A percentile compares a stretch with the other conserved stretches of the same genome.
These are phyloP conservation scores for Claviceps sp. DNA, from an alignment of 2,329 filamentous ascomycete genomes.

Conservation along the genomic window DNA sequence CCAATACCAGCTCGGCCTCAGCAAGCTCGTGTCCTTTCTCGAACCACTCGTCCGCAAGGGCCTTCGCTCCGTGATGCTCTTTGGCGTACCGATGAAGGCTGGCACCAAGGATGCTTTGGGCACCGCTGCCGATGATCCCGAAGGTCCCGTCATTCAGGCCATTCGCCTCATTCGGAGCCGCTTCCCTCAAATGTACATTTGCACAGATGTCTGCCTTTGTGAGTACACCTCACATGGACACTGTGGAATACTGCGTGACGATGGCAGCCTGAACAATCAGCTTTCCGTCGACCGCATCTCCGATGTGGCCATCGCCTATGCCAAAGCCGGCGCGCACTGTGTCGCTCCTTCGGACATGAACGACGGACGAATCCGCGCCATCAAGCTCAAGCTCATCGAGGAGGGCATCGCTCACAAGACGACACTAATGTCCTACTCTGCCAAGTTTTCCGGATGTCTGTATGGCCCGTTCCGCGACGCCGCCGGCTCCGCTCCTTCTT, in stretches of 20 bases:
- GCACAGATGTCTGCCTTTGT: constrained; percentile 89
- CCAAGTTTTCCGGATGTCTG: constrained; percentile 91
- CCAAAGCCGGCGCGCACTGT: constrained; percentile 89
- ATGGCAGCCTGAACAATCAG: constrained; percentile 84
- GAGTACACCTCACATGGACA: constrained; percentile 98
- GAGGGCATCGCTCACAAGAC: constrained; percentile 84
- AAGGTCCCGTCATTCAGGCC: constrained; percentile 77
- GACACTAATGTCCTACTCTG: constrained; percentile 92
- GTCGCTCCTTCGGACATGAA: constrained; percentile 99
- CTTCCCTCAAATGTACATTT: constrained; percentile 86
- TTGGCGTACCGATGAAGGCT: constrained; percentile 76
- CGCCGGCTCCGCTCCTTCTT: constrained; percentile 78
- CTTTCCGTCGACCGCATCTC: constrained; percentile 89
- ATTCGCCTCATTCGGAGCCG: constrained; percentile 73
- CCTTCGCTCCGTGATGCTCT: constrained; percentile 83
- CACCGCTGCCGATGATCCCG: constrained; percentile 82
- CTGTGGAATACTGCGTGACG: constrained; percentile 88
- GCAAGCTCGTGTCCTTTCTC: constrained; percentile 73
- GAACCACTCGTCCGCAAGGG: constrained; percentile 81
- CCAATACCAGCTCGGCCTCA: constrained; percentile 77
- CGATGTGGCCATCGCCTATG: constrained; percentile 95
- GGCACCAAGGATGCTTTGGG: constrained; percentile 81
- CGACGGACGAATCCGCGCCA: constrained; percentile 89
- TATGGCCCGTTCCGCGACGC: constrained; percentile 97
- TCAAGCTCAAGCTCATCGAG: constrained; percentile 96